Conservation (phyloP, 2,329 filamentous ascomycete species). For the Pseudovirgaria hyperparasitica region DNA sequence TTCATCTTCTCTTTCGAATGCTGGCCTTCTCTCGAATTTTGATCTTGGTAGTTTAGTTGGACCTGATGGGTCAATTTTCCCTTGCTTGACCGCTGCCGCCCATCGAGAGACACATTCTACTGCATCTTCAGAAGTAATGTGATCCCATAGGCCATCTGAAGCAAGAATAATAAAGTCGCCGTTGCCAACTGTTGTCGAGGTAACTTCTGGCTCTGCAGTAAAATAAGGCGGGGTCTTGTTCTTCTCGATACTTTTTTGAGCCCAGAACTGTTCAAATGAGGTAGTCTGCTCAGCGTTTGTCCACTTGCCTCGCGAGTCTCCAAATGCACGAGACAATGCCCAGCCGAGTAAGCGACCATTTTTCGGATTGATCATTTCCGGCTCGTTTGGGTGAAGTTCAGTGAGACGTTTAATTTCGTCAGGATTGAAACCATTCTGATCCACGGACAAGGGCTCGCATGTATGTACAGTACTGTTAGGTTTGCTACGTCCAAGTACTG, state of each 20-base stretch:
- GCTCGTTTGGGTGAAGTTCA: constrained; percentile 49
- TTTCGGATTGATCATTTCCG: constrained; percentile 38
- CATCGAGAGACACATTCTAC: constrained; percentile 46
- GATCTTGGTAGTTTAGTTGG: not conserved
- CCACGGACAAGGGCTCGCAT: constrained; percentile 43
- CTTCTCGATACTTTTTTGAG: no score
- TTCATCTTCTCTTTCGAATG: constrained; percentile 18
- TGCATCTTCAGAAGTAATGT: constrained; percentile 43
- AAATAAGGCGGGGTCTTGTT: constrained; percentile 50
- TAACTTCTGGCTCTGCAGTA: constrained; percentile 53
- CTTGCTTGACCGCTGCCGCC: constrained; percentile 29
- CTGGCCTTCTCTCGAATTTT: not conserved
- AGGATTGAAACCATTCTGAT: constrained; percentile 53
- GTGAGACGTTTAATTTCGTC: constrained; percentile 44
- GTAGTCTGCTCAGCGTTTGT: constrained; percentile 34
- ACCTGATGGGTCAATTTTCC: constrained; percentile 2
- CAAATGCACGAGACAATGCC: constrained; percentile 53
- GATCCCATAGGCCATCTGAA: constrained; percentile 55
- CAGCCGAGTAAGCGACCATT: constrained; percentile 49
- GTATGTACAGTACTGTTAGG: constrained; percentile 33
- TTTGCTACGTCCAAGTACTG: constrained; percentile 45
- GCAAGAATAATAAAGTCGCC: constrained; percentile 53
- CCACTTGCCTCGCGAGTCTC: constrained; percentile 59
- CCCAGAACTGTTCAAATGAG: constrained; percentile 35
- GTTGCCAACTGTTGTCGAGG: constrained; percentile 38